These are phyloP conservation scores for Sonneratia alba DNA, from an alignment of 345 rosid genomes.

Conservation along the genomic window DNA sequence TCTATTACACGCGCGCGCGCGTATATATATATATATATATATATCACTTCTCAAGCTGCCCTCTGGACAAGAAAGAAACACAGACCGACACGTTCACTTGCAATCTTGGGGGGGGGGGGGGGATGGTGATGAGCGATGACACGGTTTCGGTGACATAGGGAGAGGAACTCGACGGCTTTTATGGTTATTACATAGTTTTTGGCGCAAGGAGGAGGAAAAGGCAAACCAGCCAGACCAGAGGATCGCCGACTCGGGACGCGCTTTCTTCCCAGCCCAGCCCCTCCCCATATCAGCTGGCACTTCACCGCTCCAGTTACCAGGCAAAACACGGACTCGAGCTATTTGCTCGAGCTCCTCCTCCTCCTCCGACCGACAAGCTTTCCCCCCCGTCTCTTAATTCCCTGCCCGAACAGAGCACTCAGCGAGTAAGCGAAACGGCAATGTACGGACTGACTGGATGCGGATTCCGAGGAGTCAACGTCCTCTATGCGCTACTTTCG, in stretches of 20 bases:
- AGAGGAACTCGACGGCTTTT: not conserved
- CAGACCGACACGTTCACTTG: no score
- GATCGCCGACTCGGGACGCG: constrained; percentile 13
- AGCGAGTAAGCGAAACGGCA: not conserved
- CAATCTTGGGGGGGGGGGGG: no score
- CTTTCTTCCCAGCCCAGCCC: constrained; percentile 19
- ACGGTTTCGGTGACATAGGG: not conserved
- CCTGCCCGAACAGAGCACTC: not conserved
- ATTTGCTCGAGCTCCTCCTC: no score
- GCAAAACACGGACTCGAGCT: no score
- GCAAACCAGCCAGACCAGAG: not conserved
- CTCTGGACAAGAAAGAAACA: no score
- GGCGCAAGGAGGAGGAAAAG: not conserved
- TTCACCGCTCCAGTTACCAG: no score
- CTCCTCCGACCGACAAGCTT: constrained; percentile 9
- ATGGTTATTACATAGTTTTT: not conserved
- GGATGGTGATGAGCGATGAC: not conserved
- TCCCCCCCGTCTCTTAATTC: not conserved
- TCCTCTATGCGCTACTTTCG: constrained; percentile 12
- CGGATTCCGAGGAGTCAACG: not conserved
- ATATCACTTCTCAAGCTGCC: no score
- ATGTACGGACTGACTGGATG: not conserved
- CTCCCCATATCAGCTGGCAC: no score
- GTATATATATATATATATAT: no score
- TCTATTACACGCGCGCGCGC: no score